These are phyloP conservation scores for Jackrogersella multiformis DNA, from an alignment of 495 filamentous ascomycete species.

Conservation along the genomic window DNA sequence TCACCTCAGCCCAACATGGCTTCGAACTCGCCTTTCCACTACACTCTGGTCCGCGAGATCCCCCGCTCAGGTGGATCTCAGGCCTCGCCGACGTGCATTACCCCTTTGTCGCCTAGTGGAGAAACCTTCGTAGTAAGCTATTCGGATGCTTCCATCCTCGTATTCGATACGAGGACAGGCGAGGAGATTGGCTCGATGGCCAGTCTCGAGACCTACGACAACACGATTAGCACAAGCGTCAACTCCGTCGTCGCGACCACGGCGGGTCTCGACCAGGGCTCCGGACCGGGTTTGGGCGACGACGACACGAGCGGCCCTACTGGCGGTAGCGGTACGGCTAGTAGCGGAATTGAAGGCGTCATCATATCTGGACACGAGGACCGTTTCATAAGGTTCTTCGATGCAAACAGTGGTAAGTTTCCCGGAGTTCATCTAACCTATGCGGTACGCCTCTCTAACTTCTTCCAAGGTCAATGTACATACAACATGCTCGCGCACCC, in stretches of 20 bases:
- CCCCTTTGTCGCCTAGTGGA: constrained; percentile 82
- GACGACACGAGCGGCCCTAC: constrained; percentile 72
- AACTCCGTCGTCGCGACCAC: constrained; percentile 93
- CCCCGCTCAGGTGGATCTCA: constrained; percentile 66
- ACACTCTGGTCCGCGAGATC: constrained; percentile 84
- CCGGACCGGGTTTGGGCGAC: constrained; percentile 66
- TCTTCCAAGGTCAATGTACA: constrained; percentile 87
- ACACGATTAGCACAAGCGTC: constrained; percentile 81
- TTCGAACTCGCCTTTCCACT: constrained; percentile 64
- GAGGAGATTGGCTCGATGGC: constrained; percentile 94
- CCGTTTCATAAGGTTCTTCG: constrained; percentile 93
- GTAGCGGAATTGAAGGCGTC: constrained; percentile 84
- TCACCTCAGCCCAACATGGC: constrained; percentile 90
- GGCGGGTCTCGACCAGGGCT: constrained; percentile 75
- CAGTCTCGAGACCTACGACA: constrained; percentile 91
- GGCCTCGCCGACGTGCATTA: constrained; percentile 90
- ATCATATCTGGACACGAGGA: constrained; percentile 97
- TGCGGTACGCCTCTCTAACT: constrained; percentile 45
- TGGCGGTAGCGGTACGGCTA: constrained; percentile 68
- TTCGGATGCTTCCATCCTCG: constrained; percentile 85
- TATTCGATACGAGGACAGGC: constrained; percentile 90
- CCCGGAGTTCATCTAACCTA: background rate
- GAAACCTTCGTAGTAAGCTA: constrained; percentile 95
- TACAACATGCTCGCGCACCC: constrained; percentile 98
- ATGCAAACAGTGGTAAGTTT: constrained; percentile 94